These are phyloP conservation scores for Cercospora zeina DNA, from an alignment of 2,329 filamentous ascomycete genomes.

Conservation along the genomic window DNA sequence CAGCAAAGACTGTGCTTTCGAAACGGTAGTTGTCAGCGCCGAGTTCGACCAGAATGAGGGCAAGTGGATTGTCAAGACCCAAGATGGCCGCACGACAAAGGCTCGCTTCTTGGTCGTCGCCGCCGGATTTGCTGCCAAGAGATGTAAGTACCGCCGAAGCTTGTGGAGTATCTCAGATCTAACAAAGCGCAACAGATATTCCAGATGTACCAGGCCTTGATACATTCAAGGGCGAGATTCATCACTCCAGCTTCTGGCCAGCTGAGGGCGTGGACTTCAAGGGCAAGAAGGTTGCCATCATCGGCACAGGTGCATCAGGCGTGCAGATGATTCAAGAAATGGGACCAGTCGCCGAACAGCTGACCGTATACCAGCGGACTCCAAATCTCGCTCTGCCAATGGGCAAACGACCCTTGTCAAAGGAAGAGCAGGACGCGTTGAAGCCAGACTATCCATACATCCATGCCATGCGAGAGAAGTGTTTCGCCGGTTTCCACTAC, in stretches of 20 bases:
- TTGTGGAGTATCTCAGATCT: background rate
- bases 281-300: conserved; percentile 61
- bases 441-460: conserved; percentile 49
- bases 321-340: conserved; percentile 63
- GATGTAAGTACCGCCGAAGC: conserved; percentile 37
- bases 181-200: conserved; percentile 44
- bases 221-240: conserved; percentile 59
- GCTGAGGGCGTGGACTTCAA: conserved; percentile 52
- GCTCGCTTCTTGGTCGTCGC: conserved; percentile 57
- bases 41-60: conserved; percentile 52
- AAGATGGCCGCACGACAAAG: conserved; percentile 54
- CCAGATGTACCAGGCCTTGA: conserved; percentile 62
- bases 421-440: conserved; percentile 53
- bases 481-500: conserved; percentile 62
- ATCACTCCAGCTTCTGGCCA: conserved; percentile 48
- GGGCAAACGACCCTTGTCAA: conserved; percentile 52
- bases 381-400: conserved; percentile 67
- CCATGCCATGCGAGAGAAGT: conserved; percentile 55
- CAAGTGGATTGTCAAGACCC: conserved; percentile 55
- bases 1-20: conserved; percentile 59
- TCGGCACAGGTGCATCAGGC: conserved; percentile 65
- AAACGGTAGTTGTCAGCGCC: conserved; percentile 56
- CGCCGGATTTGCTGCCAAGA: conserved; percentile 60
- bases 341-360: conserved; percentile 44
- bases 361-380: conserved; percentile 66